Percentiles rank a stretch among this genome's conserved stretches.
Conservation (phyloP, 208 protist species). For the Entamoeba invadens region DNA sequence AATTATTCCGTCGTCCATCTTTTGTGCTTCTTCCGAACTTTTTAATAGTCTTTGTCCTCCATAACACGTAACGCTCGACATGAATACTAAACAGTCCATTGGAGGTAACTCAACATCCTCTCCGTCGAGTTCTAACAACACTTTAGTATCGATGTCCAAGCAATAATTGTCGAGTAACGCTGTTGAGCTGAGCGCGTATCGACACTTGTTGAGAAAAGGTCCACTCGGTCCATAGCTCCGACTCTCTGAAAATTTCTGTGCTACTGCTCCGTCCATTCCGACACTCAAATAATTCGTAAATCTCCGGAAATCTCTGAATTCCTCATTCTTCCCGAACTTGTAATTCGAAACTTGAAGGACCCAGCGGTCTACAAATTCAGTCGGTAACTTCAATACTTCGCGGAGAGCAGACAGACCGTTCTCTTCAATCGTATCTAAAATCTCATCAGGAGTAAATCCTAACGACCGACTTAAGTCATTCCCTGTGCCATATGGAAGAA, state of each 20-base stretch:
- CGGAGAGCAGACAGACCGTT: neutral
- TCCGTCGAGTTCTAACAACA: neutral
- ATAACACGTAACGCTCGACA: neutral
- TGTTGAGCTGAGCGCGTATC: neutral
- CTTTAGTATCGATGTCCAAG: neutral
- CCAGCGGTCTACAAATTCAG: neutral
- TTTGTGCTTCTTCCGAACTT: neutral
- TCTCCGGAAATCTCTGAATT: neutral
- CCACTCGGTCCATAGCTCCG: neutral
- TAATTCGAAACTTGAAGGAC: neutral
- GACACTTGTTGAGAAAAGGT: neutral
- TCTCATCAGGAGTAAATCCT: neutral
- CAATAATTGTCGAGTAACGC: neutral
- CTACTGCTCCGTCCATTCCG: neutral
- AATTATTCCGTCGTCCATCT: neutral
- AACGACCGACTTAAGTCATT: neutral
- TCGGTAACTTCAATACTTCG: neutral
- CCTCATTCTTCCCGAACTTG: neutral
- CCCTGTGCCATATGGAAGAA: neutral
- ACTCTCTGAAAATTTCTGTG: neutral
- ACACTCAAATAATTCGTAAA: neutral
- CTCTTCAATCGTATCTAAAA: no score
- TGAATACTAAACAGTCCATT: neutral
- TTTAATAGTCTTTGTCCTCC: neutral
- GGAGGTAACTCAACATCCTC: neutral